Conservation (phyloP, 2,329 filamentous ascomycete species). For the Arthroderma sp. region DNA sequence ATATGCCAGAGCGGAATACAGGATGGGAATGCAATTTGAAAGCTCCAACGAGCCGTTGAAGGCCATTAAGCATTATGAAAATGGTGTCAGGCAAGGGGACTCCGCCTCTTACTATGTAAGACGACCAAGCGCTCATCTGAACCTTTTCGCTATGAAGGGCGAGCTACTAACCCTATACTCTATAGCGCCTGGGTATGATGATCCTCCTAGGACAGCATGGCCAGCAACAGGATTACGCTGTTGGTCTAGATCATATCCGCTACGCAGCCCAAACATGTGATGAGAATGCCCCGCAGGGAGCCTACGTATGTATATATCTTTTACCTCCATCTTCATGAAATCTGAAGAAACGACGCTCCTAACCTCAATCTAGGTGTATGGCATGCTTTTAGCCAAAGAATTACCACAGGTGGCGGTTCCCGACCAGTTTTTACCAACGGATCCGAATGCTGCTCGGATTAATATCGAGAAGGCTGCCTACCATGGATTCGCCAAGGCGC, state of each 20-base stretch:
- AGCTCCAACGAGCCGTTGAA: slow-evolving; percentile 85
- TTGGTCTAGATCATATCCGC: slow-evolving; percentile 69
- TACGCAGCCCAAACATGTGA: slow-evolving; percentile 76
- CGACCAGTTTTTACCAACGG: slow-evolving; percentile 53
- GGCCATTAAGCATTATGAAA: slow-evolving; percentile 79
- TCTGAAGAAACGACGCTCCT: background rate
- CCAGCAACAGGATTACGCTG: slow-evolving; percentile 65
- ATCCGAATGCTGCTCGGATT: slow-evolving; percentile 60
- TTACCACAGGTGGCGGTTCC: slow-evolving; percentile 83
- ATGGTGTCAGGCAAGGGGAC: slow-evolving; percentile 65
- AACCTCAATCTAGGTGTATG: slow-evolving; percentile 47
- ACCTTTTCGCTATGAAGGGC: too few species aligned
- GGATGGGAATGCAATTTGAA: slow-evolving; percentile 97
- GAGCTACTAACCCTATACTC: slow-evolving; percentile 1
- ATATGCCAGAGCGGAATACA: slow-evolving; percentile 80
- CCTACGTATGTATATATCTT: slow-evolving; percentile 45
- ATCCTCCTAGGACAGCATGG: slow-evolving; percentile 86
- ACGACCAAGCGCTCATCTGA: background rate
- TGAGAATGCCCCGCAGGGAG: slow-evolving; percentile 91
- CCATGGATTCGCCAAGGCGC: slow-evolving; percentile 87
- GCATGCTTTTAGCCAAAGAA: slow-evolving; percentile 84
- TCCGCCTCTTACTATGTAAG: slow-evolving; percentile 64
- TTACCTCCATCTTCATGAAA: too few species aligned
- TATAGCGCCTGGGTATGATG: slow-evolving; percentile 90
- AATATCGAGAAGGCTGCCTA: slow-evolving; percentile 96